phyloP scores from a whole-genome alignment of 331 rosid genomes.

The Malus hybrid region DNA sequence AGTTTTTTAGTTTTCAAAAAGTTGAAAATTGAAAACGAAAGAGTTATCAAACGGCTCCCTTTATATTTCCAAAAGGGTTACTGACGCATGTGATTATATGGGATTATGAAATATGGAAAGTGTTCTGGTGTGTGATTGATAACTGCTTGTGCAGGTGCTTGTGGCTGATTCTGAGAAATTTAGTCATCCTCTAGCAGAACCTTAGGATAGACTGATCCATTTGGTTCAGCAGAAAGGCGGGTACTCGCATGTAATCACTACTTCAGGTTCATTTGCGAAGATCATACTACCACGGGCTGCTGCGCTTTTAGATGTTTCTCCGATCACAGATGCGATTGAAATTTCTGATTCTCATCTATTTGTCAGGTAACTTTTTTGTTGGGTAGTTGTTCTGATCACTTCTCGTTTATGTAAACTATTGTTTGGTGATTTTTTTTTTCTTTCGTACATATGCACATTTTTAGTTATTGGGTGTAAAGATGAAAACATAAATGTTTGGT shows the following conservation, averaged over 20 bases:
- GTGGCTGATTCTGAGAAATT: conserved; percentile 82
- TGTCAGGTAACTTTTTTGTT: conserved; percentile 45
- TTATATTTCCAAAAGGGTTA: no score
- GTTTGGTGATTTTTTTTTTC: background rate
- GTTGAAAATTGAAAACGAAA: no score
- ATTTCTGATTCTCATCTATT: conserved; percentile 68
- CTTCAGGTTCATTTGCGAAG: conserved; percentile 85
- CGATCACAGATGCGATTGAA: conserved; percentile 65
- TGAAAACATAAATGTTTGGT: no score
- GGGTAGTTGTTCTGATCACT: conserved; percentile 1
- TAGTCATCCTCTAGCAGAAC: conserved; percentile 65
- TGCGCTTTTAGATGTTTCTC: conserved; percentile 87
- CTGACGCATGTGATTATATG: background rate
- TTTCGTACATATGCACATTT: background rate
- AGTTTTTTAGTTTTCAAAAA: no score
- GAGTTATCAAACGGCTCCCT: no score
- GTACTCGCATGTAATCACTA: conserved; percentile 73
- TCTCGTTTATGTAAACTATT: background rate
- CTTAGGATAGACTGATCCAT: conserved; percentile 82
- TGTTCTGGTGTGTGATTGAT: conserved; percentile 17
- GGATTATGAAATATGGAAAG: background rate
- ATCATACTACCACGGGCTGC: conserved; percentile 82
- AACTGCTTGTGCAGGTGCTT: conserved; percentile 48
- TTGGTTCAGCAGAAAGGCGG: conserved; percentile 68
- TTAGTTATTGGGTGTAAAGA: no score